A percentile compares a stretch with the other conserved stretches of the same genome.
Conservation (phyloP, 176 grass and related monocot species). For the Aegilops tauschii region DNA sequence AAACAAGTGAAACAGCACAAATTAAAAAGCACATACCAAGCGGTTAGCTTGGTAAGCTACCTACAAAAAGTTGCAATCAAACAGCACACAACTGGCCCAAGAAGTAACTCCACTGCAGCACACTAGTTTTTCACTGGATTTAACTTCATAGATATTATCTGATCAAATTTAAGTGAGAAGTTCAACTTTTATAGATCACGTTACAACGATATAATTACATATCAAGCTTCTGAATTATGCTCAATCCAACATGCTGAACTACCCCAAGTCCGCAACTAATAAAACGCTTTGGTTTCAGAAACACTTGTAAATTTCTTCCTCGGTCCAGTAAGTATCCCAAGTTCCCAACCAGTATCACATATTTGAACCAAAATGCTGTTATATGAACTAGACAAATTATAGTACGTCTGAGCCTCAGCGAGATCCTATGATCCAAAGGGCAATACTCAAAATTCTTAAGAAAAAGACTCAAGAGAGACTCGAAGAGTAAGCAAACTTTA, state of each 20-base stretch:
- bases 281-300: background rate
- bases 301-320: background rate
- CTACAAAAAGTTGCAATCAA: too few species aligned
- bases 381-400: background rate
- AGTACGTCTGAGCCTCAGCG: background rate
- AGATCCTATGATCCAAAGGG: background rate
- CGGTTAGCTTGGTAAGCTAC: too few species aligned
- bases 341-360: background rate
- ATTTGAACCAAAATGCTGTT: background rate
- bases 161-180: background rate
- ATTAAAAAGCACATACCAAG: too few species aligned
- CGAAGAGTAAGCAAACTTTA: background rate
- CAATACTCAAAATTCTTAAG: background rate
- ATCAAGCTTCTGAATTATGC: background rate
- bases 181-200: background rate
- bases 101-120: background rate
- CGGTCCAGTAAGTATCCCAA: background rate
- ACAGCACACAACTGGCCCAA: too few species aligned
- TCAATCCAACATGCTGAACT: background rate
- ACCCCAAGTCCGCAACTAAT: background rate
- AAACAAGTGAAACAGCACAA: background rate
- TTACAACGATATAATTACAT: background rate
- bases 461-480: background rate
- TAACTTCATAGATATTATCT: background rate
- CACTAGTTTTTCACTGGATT: background rate